Conservation (phyloP, 2,329 filamentous ascomycete genomes). For the Sarocladium oryzae region DNA sequence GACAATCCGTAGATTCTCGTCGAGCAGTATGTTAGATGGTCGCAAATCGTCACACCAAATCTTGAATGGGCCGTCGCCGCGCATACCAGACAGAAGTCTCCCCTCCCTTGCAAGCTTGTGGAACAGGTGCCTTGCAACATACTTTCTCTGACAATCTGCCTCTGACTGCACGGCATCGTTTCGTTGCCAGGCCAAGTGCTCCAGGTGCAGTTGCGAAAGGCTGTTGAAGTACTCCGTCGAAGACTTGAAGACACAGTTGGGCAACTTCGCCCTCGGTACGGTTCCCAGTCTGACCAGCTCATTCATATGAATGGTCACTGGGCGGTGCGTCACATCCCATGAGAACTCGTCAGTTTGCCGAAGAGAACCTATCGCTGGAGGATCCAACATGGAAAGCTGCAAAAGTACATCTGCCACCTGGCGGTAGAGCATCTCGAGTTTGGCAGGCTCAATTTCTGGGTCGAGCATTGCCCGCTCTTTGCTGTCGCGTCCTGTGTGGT, state of each 20-base stretch:
- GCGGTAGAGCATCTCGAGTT: conserved; percentile 27
- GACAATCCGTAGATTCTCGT: conserved; percentile 20
- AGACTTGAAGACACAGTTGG: neutral
- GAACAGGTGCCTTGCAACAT: conserved; percentile 34
- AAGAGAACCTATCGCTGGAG: conserved; percentile 14
- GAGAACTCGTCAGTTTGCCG: neutral
- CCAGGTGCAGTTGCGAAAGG: conserved; percentile 34
- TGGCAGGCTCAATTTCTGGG: conserved; percentile 24
- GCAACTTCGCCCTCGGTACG: neutral
- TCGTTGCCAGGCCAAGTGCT: conserved; percentile 31
- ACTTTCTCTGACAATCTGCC: conserved; percentile 35
- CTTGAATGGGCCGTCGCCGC: conserved; percentile 14
- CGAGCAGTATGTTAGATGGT: conserved; percentile 26
- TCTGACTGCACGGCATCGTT: conserved; percentile 30
- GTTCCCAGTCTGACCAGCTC: conserved; percentile 3
- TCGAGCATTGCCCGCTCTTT: conserved; percentile 25
- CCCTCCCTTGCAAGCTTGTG: conserved; percentile 21
- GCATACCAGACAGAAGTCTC: neutral
- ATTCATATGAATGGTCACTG: conserved; percentile 2
- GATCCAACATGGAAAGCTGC: conserved; percentile 27
- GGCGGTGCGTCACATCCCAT: neutral
- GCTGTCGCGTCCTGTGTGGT: conserved; percentile 16
- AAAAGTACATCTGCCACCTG: conserved; percentile 36
- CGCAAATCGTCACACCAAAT: conserved; percentile 27
- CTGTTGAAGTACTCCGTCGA: conserved; percentile 26